Evolutionary conservation across 1,139 yeast genomes (phyloP).

Genomic region (Kodamaea fungicola): DNA sequence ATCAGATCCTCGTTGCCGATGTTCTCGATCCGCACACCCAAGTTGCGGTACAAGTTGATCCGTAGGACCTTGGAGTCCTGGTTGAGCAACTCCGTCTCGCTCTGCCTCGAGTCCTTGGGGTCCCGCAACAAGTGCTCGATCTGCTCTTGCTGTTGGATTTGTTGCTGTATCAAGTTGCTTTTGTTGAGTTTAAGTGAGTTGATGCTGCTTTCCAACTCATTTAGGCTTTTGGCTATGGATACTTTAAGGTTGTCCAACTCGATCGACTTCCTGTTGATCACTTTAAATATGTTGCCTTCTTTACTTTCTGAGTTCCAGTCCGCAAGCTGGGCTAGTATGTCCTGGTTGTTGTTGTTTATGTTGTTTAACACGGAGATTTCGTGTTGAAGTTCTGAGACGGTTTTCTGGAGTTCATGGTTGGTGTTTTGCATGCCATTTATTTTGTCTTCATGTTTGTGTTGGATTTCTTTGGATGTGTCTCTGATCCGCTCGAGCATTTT

Average conservation of each 20-base stretch:
- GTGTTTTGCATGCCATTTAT: conserved; percentile 20
- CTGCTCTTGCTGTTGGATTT: conserved; percentile 20
- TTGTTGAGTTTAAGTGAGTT: conserved; percentile 45
- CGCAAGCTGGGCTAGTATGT: conserved; percentile 10
- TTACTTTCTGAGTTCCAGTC: conserved; percentile 5
- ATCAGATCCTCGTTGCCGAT: conserved; percentile 28
- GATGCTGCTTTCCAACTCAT: conserved; percentile 52
- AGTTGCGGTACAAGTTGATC: conserved; percentile 41
- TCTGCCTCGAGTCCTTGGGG: conserved; percentile 6
- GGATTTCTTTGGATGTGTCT: conserved; percentile 29
- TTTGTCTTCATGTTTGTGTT: conserved; percentile 22
- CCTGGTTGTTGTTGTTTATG: conserved; percentile 13
- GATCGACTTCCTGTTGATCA: conserved; percentile 25
- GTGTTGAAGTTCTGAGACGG: conserved; percentile 11
- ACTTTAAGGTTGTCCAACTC: conserved; percentile 50
- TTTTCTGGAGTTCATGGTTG: conserved; percentile 19
- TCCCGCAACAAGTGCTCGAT: conserved; percentile 21
- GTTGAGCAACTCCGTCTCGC: conserved; percentile 15
- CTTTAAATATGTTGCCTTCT: conserved; percentile 24
- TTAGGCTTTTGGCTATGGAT: conserved; percentile 52
- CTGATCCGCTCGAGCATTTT: conserved; percentile 47
- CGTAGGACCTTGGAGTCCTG: conserved; percentile 37
- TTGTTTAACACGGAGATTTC: conserved; percentile 24
- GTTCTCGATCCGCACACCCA: conserved; percentile 42
- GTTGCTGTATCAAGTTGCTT: conserved; percentile 34